Evolutionary conservation across 371 early-diverging fungal species (phyloP).

Genomic region (Aphelidium insulamus): DNA sequence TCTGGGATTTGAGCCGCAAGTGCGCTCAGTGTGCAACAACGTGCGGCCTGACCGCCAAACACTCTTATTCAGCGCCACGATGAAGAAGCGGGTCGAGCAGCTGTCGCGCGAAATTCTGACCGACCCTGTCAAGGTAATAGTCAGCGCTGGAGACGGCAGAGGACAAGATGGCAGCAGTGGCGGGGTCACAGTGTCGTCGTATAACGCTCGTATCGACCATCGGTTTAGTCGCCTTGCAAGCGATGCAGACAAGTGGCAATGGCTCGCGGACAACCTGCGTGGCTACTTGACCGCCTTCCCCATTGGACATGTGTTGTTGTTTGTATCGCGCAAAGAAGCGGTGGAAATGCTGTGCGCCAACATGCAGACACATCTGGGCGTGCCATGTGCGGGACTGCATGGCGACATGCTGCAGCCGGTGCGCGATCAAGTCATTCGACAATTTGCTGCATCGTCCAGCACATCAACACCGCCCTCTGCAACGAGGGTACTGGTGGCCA

Average conservation of each 20-base stretch:
- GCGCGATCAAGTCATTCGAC: constrained; percentile 89
- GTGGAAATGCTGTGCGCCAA: constrained; percentile 28
- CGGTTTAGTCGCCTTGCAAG: no score
- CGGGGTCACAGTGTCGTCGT: constrained; percentile 2
- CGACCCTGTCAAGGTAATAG: constrained; percentile 94
- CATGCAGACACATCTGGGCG: no score
- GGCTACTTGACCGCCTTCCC: neutral
- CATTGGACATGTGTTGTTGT: neutral
- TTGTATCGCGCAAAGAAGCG: constrained; percentile 1
- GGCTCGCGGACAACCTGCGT: constrained; percentile 28
- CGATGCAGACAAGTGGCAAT: no score
- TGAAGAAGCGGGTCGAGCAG: constrained; percentile 93
- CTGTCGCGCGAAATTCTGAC: constrained; percentile 84
- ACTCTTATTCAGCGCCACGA: constrained; percentile 99
- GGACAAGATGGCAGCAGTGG: constrained; percentile 43
- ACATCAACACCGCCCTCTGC: no score
- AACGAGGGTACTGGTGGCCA: constrained; percentile 89
- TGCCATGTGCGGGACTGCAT: constrained; percentile 92
- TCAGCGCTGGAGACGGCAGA: constrained; percentile 72
- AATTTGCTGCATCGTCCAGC: no score
- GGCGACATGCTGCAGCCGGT: constrained; percentile 97
- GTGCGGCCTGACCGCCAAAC: constrained; percentile 97
- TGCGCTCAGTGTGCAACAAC: constrained; percentile 94
- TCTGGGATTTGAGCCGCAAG: constrained; percentile 99
- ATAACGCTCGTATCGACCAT: neutral